phyloP scores from a whole-genome alignment of 805 yeast genomes.

The Teunomyces pallodes region DNA sequence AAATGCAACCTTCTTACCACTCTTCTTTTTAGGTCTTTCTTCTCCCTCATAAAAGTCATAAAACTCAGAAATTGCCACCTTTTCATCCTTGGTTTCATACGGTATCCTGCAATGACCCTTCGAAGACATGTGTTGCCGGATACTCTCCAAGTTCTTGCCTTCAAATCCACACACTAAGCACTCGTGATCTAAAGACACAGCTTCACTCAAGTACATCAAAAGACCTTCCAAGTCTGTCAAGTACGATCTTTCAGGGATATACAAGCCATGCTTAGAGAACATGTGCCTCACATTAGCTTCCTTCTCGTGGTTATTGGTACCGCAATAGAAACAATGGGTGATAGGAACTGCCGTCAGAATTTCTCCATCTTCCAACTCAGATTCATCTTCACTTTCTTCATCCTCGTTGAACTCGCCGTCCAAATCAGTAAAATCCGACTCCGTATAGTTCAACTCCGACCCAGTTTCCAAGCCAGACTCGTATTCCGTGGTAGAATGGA shows the following conservation, averaged over 20 bases:
- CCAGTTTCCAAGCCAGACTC: constrained; percentile 44
- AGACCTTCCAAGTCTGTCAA: constrained; percentile 38
- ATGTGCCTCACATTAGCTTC: constrained; percentile 52
- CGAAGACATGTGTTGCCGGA: constrained; percentile 42
- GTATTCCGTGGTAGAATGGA: constrained; percentile 31
- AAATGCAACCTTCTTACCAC: constrained; percentile 27
- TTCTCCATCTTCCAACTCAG: constrained; percentile 16
- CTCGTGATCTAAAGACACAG: constrained; percentile 38
- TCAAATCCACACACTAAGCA: constrained; percentile 45
- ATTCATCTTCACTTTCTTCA: constrained; percentile 22
- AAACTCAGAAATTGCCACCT: constrained; percentile 32
- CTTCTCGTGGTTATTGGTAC: constrained; percentile 47
- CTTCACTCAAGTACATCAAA: constrained; percentile 35
- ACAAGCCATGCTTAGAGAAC: constrained; percentile 45
- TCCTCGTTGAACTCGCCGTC: constrained; percentile 12
- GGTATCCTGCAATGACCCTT: constrained; percentile 49
- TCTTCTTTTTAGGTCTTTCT: constrained; percentile 11
- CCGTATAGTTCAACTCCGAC: constrained; percentile 45
- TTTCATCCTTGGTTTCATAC: constrained; percentile 41
- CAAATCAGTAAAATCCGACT: constrained; percentile 18
- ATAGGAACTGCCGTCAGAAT: constrained; percentile 40
- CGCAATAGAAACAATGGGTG: constrained; percentile 58
- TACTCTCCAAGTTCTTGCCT: constrained; percentile 40
- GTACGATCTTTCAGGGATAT: constrained; percentile 42
- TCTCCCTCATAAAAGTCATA: constrained; percentile 32